phyloP scores from a whole-genome alignment of 805 yeast species.

The Saccharomyces mikatae region DNA sequence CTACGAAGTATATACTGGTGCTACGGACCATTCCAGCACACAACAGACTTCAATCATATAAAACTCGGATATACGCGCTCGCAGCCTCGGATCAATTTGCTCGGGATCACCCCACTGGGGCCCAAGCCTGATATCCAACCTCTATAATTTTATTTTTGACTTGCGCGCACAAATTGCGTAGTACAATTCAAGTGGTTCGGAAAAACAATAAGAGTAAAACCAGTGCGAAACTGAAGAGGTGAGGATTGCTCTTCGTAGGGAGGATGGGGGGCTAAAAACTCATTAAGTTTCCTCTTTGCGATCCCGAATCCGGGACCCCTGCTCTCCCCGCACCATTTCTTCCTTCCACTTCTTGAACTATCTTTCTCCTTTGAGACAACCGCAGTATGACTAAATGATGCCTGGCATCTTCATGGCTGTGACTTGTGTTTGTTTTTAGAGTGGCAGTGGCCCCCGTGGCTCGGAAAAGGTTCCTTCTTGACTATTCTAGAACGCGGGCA shows the following conservation, averaged over 20 bases:
- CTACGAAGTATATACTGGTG: conserved; percentile 72
- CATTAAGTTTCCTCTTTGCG: background rate
- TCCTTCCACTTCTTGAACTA: background rate
- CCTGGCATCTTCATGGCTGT: background rate
- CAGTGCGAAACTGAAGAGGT: background rate
- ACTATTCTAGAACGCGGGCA: background rate
- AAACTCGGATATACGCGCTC: conserved; percentile 82
- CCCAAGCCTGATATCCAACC: conserved; percentile 70
- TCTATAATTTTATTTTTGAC: conserved; percentile 9
- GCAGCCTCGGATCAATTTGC: conserved; percentile 70
- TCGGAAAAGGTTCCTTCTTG: background rate
- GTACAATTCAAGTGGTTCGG: background rate
- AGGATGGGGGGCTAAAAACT: background rate
- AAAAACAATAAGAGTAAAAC: background rate
- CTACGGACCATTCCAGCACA: conserved; percentile 57
- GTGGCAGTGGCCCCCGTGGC: background rate
- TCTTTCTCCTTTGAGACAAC: background rate
- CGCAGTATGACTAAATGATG: background rate
- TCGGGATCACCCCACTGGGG: conserved; percentile 76
- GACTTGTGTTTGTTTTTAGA: background rate
- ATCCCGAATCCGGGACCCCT: background rate
- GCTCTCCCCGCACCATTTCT: background rate
- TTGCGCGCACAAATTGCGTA: background rate
- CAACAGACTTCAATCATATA: conserved; percentile 82
- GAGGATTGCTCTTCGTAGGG: background rate